Evolutionary conservation across 805 yeast species (phyloP).

Genomic region (Wickerhamiella lipophila): DNA sequence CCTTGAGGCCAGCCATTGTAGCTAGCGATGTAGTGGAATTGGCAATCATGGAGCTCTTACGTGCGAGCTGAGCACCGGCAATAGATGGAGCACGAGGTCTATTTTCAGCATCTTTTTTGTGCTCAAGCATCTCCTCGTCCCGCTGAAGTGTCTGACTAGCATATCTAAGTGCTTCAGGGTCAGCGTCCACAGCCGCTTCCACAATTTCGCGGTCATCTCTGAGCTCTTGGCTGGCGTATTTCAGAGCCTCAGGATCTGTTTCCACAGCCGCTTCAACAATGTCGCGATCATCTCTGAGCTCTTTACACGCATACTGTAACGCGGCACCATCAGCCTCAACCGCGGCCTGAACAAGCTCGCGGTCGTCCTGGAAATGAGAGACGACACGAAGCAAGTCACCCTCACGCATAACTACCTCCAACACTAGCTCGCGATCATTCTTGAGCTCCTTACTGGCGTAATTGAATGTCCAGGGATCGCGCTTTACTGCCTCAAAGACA

Average conservation of each 20-base stretch:
- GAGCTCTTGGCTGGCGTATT: constrained; percentile 10
- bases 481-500: constrained; percentile 9
- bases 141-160: constrained; percentile 2
- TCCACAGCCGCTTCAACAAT: constrained; percentile 7
- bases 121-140: constrained; percentile 6
- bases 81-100: constrained; percentile 1
- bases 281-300: constrained; percentile 10
- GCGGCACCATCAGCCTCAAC: constrained; percentile 10
- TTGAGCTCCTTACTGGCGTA: constrained; percentile 4
- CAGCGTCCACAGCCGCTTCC: constrained; percentile 6
- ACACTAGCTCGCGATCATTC: constrained; percentile 8
- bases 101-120: constrained; percentile 7
- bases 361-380: constrained; percentile 5
- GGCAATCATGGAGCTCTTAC: constrained; percentile 9
- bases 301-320: constrained; percentile 3
- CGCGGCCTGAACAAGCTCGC: constrained; percentile 9
- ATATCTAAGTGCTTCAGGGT: constrained; percentile 6
- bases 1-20: constrained; percentile 9
- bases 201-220: constrained; percentile 9
- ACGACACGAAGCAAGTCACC: constrained; percentile 9
- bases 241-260: constrained; percentile 5
- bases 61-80: constrained; percentile 1
- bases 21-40: constrained; percentile 10
- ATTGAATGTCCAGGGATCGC: constrained; percentile 10
- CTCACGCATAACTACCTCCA: constrained; percentile 10